These are phyloP conservation scores for Coccinonectria pachysandricola DNA, from an alignment of 2,329 filamentous ascomycete species.

Conservation along the genomic window DNA sequence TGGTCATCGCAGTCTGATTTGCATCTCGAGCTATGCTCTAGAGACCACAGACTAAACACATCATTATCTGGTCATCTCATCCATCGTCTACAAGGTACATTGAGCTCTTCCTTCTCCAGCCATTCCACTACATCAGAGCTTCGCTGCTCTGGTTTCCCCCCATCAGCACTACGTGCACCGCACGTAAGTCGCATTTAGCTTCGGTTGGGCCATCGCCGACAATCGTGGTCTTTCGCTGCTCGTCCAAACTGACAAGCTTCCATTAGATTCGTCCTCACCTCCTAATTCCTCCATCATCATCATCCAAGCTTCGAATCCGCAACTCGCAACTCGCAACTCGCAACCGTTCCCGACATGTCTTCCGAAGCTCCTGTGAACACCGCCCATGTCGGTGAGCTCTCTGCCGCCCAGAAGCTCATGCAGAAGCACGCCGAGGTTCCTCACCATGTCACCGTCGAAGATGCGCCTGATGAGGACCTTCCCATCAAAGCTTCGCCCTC, in stretches of 20 bases:
- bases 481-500: conserved; percentile 37
- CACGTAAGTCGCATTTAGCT: too few relatives aligned
- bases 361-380: conserved; percentile 27
- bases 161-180: too few relatives aligned
- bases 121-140: conserved; percentile 12
- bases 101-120: conserved; percentile 3
- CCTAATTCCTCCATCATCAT: conserved; percentile 5
- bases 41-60: conserved; percentile 19
- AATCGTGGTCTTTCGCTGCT: background rate
- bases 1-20: conserved; percentile 24
- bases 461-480: conserved; percentile 71
- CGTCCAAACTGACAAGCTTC: conserved; percentile 7
- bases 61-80: conserved; percentile 15
- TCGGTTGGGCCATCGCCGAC: too few relatives aligned
- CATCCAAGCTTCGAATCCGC: conserved; percentile 7
- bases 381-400: conserved; percentile 30
- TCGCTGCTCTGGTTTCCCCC: conserved; percentile 11
- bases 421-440: conserved; percentile 48
- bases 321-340: background rate
- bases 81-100: too few relatives aligned
- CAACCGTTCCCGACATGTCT: conserved; percentile 28
- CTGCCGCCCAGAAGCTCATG: conserved; percentile 52
- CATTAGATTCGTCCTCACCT: conserved; percentile 2
- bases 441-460: conserved; percentile 64
- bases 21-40: conserved; percentile 31